Evolutionary conservation across 257 asterid species (phyloP).

Genomic region (Solanum habrochaites): DNA sequence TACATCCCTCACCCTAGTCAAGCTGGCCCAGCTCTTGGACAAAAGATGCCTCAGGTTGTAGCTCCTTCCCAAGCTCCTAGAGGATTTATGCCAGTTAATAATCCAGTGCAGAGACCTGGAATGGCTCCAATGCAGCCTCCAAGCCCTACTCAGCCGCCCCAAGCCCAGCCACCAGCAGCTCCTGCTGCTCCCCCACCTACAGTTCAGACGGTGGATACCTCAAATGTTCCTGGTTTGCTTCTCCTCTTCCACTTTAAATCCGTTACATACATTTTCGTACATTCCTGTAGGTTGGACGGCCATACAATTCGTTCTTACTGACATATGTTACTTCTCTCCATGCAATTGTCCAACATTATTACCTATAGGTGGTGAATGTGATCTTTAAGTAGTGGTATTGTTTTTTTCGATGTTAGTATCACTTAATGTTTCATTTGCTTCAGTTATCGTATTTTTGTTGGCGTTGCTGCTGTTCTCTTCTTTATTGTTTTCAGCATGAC

Average conservation of each 20-base stretch:
- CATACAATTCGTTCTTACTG: background rate
- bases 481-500: background rate
- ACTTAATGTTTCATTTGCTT: background rate
- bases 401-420: background rate
- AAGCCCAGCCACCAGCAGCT: constrained; percentile 45
- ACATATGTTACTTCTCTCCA: background rate
- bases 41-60: constrained; percentile 45
- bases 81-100: constrained; percentile 58
- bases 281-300: background rate
- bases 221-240: constrained; percentile 81
- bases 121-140: constrained; percentile 60
- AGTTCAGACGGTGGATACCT: constrained; percentile 89
- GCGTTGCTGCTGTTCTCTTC: background rate
- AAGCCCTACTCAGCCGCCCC: constrained; percentile 54
- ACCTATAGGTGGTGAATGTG: background rate
- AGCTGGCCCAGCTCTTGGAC: constrained; percentile 44
- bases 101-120: constrained; percentile 64
- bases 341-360: background rate
- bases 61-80: constrained; percentile 47
- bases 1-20: constrained; percentile 42
- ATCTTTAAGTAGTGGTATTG: background rate
- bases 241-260: background rate
- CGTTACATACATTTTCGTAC: background rate
- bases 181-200: constrained; percentile 96
- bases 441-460: background rate